phyloP scores from a whole-genome alignment of 1,139 yeast species.

The Kazachstania sp. region DNA sequence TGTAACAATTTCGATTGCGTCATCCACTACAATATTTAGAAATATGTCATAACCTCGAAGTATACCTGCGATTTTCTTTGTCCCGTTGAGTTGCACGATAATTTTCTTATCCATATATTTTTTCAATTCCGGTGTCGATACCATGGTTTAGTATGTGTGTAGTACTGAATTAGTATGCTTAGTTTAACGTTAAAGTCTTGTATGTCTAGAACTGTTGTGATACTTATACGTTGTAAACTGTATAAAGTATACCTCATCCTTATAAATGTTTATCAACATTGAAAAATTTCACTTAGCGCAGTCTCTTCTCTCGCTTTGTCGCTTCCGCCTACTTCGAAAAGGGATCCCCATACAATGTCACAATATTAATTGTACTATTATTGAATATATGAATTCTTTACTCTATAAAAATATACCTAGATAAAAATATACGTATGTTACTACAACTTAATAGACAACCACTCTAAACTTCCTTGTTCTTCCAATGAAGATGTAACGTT shows the following conservation, averaged over 20 bases:
- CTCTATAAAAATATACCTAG: background rate
- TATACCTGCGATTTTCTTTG: constrained; percentile 63
- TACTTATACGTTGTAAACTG: no score
- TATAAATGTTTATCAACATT: no score
- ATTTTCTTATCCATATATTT: constrained; percentile 70
- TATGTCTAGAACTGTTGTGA: no score
- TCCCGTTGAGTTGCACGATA: constrained; percentile 62
- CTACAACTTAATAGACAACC: constrained; percentile 1
- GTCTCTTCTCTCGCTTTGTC: no score
- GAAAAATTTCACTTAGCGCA: no score
- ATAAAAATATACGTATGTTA: background rate
- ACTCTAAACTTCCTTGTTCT: background rate
- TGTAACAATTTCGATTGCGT: constrained; percentile 53
- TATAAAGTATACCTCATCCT: no score
- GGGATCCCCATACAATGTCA: no score
- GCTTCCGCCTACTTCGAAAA: no score
- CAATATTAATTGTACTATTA: background rate
- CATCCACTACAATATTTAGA: constrained; percentile 63
- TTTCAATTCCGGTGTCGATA: constrained; percentile 58
- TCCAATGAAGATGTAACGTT: background rate
- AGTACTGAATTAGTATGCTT: background rate
- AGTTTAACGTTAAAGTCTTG: background rate
- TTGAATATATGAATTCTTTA: background rate
- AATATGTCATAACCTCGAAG: constrained; percentile 73
- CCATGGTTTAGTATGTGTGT: constrained; percentile 33